These are phyloP conservation scores for Kodamaea hsintzibuensis DNA, from an alignment of 805 yeast species.

Conservation along the genomic window DNA sequence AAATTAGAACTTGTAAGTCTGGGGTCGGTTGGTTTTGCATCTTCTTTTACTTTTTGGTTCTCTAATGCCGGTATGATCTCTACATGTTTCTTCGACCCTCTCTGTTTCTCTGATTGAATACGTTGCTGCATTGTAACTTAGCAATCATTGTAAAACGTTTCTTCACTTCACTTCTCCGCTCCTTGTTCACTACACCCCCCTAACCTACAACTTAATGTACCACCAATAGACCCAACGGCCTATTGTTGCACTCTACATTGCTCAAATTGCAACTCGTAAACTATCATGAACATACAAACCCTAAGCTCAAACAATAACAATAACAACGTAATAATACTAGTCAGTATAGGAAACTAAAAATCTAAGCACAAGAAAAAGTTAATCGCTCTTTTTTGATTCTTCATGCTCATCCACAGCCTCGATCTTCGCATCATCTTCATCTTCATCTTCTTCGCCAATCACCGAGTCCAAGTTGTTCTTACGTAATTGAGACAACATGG, in stretches of 20 bases:
- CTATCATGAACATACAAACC: not conserved
- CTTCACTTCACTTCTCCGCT: no score
- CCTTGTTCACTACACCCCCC: no score
- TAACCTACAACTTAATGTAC: no score
- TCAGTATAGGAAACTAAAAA: not conserved
- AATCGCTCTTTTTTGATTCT: conserved; percentile 14
- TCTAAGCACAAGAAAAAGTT: not conserved
- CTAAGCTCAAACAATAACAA: conserved; percentile 4
- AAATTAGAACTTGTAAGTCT: no score
- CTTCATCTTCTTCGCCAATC: conserved; percentile 29
- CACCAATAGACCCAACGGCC: no score
- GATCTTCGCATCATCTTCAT: conserved; percentile 30
- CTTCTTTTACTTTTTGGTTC: no score
- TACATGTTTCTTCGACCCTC: no score
- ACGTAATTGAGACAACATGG: conserved; percentile 54
- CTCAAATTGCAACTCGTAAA: not conserved
- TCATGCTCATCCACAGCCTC: conserved; percentile 35
- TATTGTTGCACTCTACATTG: not conserved
- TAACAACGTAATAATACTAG: conserved; percentile 2
- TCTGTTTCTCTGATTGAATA: no score
- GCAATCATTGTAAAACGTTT: no score
- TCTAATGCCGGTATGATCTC: no score
- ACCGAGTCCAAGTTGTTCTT: conserved; percentile 28
- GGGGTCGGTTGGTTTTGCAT: no score
- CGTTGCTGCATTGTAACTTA: no score